Percentiles rank a stretch among this genome's conserved stretches.
Evolutionary conservation across 1,139 yeast species (phyloP).

Genomic region (Suhomyces bokatorum): DNA sequence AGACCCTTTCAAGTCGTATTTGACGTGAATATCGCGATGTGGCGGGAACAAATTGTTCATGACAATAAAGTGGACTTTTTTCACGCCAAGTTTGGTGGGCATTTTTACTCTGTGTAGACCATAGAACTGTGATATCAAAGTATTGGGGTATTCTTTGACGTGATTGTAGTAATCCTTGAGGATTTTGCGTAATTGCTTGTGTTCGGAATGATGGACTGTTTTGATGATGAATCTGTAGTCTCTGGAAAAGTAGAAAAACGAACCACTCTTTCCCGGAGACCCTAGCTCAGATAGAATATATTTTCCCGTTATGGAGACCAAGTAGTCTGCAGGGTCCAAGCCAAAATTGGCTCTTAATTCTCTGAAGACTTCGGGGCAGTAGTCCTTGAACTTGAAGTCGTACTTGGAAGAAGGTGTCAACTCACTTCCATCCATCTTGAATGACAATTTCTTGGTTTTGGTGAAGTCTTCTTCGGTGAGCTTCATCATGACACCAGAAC

Average conservation of each 20-base stretch:
- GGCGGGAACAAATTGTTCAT: constrained; percentile 98
- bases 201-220: constrained; percentile 93
- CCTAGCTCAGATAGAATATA: constrained; percentile 90
- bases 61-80: constrained; percentile 89
- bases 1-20: constrained; percentile 93
- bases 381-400: constrained; percentile 96
- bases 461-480: constrained; percentile 70
- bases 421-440: constrained; percentile 86
- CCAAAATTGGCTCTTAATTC: constrained; percentile 79
- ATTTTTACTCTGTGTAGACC: constrained; percentile 93
- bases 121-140: constrained; percentile 88
- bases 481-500: constrained; percentile 82
- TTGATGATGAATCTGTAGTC: constrained; percentile 94
- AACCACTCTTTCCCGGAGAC: constrained; percentile 96
- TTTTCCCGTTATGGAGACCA: constrained; percentile 88
- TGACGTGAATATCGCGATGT: constrained; percentile 79
- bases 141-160: constrained; percentile 81
- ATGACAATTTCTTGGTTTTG: constrained; percentile 74
- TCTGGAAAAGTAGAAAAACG: constrained; percentile 91
- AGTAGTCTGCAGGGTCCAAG: constrained; percentile 92
- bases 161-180: constrained; percentile 78
- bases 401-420: constrained; percentile 90
- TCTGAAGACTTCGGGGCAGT: constrained; percentile 91
- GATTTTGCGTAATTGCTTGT: constrained; percentile 73
- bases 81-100: constrained; percentile 52